phyloP scores from a whole-genome alignment of 208 protist genomes.

The Acanthamoeba pearcei region DNA sequence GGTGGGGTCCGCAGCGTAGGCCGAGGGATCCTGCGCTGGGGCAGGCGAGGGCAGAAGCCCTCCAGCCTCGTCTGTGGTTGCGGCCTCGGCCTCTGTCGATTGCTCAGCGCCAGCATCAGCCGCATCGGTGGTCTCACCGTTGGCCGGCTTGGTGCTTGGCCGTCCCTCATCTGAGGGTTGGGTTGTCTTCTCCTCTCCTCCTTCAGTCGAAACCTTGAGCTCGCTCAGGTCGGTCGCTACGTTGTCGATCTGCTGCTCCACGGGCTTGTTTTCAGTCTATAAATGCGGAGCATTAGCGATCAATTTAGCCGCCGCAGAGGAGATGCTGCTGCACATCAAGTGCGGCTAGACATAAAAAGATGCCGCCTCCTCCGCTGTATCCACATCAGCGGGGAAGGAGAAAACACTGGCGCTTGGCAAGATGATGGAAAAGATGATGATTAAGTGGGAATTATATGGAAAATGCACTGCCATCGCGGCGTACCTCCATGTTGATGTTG shows the following conservation, averaged over 20 bases:
- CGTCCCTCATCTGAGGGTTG: conserved; percentile 57
- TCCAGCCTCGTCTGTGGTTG: not conserved
- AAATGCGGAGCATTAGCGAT: not conserved
- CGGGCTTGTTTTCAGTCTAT: not conserved
- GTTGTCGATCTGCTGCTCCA: conserved; percentile 17
- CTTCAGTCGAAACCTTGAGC: conserved; percentile 30
- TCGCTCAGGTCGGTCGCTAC: not conserved
- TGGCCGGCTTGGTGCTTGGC: not conserved
- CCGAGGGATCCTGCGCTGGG: conserved; percentile 2
- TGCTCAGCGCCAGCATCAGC: not conserved
- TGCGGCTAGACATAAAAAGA: not conserved
- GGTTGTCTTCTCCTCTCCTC: not conserved
- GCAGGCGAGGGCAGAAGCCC: conserved; percentile 26
- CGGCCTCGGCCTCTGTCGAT: not conserved
- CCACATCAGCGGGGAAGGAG: too few relatives aligned
- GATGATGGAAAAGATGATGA: not conserved
- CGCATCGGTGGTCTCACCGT: conserved; percentile 4
- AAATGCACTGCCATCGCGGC: not conserved
- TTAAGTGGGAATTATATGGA: not conserved
- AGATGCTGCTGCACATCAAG: not conserved
- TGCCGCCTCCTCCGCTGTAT: not conserved
- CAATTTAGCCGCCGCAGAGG: not conserved
- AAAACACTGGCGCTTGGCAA: not conserved
- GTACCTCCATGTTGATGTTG: not conserved
- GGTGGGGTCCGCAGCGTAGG: conserved; percentile 46